Conservation (phyloP, 2,329 filamentous ascomycete species). For the Rhynchosporium graminicola region DNA sequence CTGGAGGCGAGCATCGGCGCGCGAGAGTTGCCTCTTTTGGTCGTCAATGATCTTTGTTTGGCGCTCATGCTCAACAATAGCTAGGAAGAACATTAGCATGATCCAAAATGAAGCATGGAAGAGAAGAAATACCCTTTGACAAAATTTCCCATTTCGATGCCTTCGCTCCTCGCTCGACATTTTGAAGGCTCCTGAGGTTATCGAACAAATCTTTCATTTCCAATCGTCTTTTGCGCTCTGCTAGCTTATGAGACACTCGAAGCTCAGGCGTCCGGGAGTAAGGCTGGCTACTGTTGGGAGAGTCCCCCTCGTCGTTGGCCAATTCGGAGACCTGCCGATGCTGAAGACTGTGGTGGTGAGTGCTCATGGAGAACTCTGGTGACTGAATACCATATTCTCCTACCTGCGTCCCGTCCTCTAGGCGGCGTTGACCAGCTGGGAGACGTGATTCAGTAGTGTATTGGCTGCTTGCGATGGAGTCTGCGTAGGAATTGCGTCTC, state of each 20-base stretch:
- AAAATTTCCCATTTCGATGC: conserved; percentile 89
- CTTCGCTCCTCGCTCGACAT: conserved; percentile 70
- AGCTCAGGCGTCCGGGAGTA: conserved; percentile 83
- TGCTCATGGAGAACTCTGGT: conserved; percentile 50
- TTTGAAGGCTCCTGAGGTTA: conserved; percentile 71
- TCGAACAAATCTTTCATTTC: conserved; percentile 91
- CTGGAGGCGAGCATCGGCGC: conserved; percentile 45
- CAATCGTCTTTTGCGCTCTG: conserved; percentile 78
- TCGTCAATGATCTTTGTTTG: conserved; percentile 46
- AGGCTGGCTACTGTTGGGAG: conserved; percentile 62
- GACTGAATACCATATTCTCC: conserved; percentile 49
- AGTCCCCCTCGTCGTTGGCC: conserved; percentile 58
- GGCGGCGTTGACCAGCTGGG: conserved; percentile 68
- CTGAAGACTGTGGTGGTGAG: conserved; percentile 75
- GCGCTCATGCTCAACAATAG: conserved; percentile 62
- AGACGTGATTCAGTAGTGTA: conserved; percentile 74
- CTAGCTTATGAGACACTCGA: conserved; percentile 80
- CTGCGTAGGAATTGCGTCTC: conserved; percentile 72
- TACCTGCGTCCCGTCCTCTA: conserved; percentile 59
- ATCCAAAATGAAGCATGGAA: background rate
- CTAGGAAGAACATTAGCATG: conserved; percentile 43
- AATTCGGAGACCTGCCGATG: conserved; percentile 71
- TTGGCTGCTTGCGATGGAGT: conserved; percentile 78
- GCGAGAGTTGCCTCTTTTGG: conserved; percentile 38
- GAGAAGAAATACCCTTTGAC: conserved; percentile 65